A percentile compares a stretch with the other conserved stretches of the same genome.
Evolutionary conservation across 768 basidiomycete genomes (phyloP).

Genomic region (Russula olivacea): DNA sequence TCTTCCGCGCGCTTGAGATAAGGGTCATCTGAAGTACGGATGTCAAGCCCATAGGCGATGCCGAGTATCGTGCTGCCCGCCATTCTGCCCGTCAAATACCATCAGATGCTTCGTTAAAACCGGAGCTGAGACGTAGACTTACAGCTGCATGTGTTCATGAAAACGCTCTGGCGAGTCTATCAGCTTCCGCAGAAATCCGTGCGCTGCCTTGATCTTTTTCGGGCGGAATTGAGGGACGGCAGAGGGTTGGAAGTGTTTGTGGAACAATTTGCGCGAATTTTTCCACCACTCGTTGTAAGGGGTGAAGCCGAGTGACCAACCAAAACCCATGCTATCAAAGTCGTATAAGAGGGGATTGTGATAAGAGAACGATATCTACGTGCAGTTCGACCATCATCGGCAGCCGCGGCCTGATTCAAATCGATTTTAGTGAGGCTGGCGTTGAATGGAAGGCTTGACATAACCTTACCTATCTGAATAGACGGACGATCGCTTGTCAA

Average conservation of each 20-base stretch:
- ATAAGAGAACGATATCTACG: neutral
- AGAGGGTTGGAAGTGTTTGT: conserved; percentile 27
- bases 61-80: conserved; percentile 24
- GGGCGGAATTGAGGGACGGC: conserved; percentile 30
- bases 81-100: conserved; percentile 2
- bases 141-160: conserved; percentile 35
- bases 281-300: conserved; percentile 35
- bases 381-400: conserved; percentile 25
- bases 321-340: conserved; percentile 21
- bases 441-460: neutral
- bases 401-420: conserved; percentile 18
- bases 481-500: conserved; percentile 36
- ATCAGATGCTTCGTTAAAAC: neutral
- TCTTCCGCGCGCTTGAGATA: conserved; percentile 25
- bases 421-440: neutral
- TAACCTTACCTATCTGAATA: conserved; percentile 33
- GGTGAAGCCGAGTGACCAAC: conserved; percentile 27
- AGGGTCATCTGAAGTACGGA: conserved; percentile 19
- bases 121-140: neutral
- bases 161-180: conserved; percentile 33
- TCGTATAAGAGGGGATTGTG: neutral
- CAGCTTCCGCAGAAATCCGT: conserved; percentile 33
- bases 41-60: conserved; percentile 24
- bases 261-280: conserved; percentile 31
- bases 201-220: conserved; percentile 31